Base-by-base conservation (phyloP, 2,329 filamentous ascomycete genomes). In the Clarireedia monteithiana region DNA sequence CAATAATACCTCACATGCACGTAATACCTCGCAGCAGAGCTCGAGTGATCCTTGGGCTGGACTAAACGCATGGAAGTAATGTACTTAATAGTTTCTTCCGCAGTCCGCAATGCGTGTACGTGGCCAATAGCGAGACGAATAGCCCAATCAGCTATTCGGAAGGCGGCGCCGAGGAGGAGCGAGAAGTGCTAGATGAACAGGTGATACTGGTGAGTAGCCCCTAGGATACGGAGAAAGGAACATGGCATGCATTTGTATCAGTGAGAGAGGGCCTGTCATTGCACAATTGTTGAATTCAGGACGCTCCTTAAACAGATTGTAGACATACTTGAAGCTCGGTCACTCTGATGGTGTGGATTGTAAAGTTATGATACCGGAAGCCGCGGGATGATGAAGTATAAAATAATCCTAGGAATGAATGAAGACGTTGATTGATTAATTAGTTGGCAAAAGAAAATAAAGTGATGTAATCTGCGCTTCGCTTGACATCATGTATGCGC, bases 31-130 rank as follows among this genome's bases (percentile, higher is more conserved):
- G 50, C 68, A 69, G 50, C 63, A 68, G 34, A 65, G 64, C 45
- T 59, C 66, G 12, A 64, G 66, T 59, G 84, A 89, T 74, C 85
- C 85, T 6, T 89, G 84, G 84, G 84, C 84, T 15, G 85, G 85
- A 4, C 69, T 89, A 62, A 66, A 64, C 51, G 61, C 63, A 49
- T 66, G 64, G 64, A 65, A 65, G 51, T 66, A 23, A 58, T 50
- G 39, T 24, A 27, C 14, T 23, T 5, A 45, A 9, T 6, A 45
- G n/a, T 6, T 45, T 45, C 20, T 45, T 45, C 3, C 17, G 42
- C 20, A 20, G 12, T 26, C 12, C 20, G 27, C 44, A 17, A 17
- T 7, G 46, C n/a, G 42, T 20, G 24, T 45, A 14, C n/a, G n/a
- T 45, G n/a, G 42, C 5, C 40, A 36, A 48, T 26, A 48, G 48